Percentiles rank a stretch among this genome's conserved stretches.
phyloP scores from a whole-genome alignment of 495 filamentous ascomycete genomes.

The Xeromyces bisporus region DNA sequence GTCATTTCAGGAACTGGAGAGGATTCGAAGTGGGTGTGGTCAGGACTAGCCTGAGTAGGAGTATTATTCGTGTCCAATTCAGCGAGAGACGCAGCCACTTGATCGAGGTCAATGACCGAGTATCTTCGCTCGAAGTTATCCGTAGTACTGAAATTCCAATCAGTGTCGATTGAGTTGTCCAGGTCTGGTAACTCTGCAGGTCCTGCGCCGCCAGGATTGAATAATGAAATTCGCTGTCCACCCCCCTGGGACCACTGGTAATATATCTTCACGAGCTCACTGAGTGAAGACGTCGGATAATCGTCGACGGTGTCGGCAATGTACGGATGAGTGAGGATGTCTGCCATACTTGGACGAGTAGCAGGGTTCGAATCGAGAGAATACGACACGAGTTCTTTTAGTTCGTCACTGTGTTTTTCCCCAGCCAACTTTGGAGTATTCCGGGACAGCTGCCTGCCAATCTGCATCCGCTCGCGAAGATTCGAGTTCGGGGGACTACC shows the following conservation, averaged over 20 bases:
- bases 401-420: slow-evolving; percentile 50
- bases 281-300: slow-evolving; percentile 52
- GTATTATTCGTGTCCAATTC: slow-evolving; percentile 20
- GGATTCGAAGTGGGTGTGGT: slow-evolving; percentile 11
- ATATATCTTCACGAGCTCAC: slow-evolving; percentile 64
- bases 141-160: slow-evolving; percentile 89
- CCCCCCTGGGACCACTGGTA: slow-evolving; percentile 74
- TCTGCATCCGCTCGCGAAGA: slow-evolving; percentile 31
- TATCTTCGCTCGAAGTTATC: slow-evolving; percentile 58
- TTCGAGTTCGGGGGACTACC: slow-evolving; percentile 57
- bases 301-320: slow-evolving; percentile 39
- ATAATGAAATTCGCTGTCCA: slow-evolving; percentile 69
- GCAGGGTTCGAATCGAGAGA: slow-evolving; percentile 60
- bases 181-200: slow-evolving; percentile 33
- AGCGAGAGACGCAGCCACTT: slow-evolving; percentile 26
- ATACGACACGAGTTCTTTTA: slow-evolving; percentile 64
- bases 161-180: slow-evolving; percentile 36
- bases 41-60: slow-evolving; percentile 9
- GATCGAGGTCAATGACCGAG: slow-evolving; percentile 29
- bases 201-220: slow-evolving; percentile 56
- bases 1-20: slow-evolving; percentile 13
- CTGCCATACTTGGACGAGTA: slow-evolving; percentile 48
- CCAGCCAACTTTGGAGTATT: slow-evolving; percentile 52
- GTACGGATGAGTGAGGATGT: slow-evolving; percentile 30
- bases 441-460: slow-evolving; percentile 45